phyloP scores from a whole-genome alignment of 2,329 filamentous ascomycete genomes.

The Colletotrichum melonis region DNA sequence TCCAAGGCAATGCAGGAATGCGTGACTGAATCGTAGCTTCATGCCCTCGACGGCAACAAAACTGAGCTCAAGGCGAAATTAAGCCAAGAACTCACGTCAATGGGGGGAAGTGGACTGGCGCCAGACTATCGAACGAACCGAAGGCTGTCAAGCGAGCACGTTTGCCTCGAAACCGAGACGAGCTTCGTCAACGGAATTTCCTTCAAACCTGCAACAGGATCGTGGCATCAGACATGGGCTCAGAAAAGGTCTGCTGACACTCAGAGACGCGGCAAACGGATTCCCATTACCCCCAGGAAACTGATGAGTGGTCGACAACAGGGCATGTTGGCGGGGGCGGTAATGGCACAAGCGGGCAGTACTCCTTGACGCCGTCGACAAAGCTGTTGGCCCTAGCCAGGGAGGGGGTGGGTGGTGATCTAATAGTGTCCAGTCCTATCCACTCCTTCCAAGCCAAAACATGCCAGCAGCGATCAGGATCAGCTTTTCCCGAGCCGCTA shows the following conservation, averaged over 20 bases:
- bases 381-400: slow-evolving; percentile 7
- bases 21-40: neutral
- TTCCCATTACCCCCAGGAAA: slow-evolving; percentile 37
- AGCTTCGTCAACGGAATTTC: neutral
- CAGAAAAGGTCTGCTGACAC: slow-evolving; percentile 26
- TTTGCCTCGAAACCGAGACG: neutral
- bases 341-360: neutral
- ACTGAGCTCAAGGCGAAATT: slow-evolving; percentile 4
- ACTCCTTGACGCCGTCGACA: slow-evolving; percentile 27
- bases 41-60: neutral
- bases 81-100: slow-evolving; percentile 11
- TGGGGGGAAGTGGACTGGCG: neutral
- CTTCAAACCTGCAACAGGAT: slow-evolving; percentile 7
- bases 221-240: slow-evolving; percentile 20
- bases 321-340: neutral
- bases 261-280: slow-evolving; percentile 17
- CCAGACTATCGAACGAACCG: neutral
- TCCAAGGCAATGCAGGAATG: neutral
- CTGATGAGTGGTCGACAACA: slow-evolving; percentile 25
- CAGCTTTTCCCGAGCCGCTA: neutral
- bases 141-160: slow-evolving; percentile 2
- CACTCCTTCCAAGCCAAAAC: neutral
- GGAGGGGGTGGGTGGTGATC: neutral
- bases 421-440: neutral
- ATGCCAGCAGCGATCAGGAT: slow-evolving; percentile 23